Percentiles rank a stretch among this genome's conserved stretches.
Evolutionary conservation across 1,284 basidiomycete species (phyloP).

Genomic region (Rhizopogon parksii): DNA sequence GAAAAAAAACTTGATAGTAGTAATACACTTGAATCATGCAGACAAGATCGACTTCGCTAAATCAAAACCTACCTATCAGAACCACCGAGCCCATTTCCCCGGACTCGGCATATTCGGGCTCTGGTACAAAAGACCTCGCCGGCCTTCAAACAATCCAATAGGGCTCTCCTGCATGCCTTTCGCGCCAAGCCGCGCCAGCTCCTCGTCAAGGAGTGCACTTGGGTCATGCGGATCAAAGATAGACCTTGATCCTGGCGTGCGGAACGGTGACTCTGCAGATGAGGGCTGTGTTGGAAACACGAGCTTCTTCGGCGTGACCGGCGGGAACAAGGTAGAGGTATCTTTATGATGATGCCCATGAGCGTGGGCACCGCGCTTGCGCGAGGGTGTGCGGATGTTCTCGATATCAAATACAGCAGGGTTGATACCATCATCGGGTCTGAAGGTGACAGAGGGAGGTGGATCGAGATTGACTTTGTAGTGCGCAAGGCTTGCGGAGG

Average conservation of each 20-base stretch:
- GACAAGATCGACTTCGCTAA: conserved; percentile 2
- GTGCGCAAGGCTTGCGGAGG: conserved; percentile 52
- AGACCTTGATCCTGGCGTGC: conserved; percentile 45
- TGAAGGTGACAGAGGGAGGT: conserved; percentile 40
- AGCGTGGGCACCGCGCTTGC: conserved; percentile 33
- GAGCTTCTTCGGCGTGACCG: conserved; percentile 53
- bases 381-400: conserved; percentile 46
- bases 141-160: conserved; percentile 48
- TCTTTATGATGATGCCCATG: conserved; percentile 17
- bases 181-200: conserved; percentile 45
- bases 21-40: conserved; percentile 3
- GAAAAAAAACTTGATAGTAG: not conserved
- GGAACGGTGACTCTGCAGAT: conserved; percentile 43
- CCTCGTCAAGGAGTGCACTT: conserved; percentile 54
- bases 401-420: conserved; percentile 34
- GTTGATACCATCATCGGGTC: conserved; percentile 30
- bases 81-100: conserved; percentile 45
- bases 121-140: conserved; percentile 46
- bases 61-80: conserved; percentile 26
- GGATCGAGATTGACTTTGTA: conserved; percentile 60
- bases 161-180: conserved; percentile 45
- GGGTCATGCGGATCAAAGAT: conserved; percentile 67
- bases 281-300: conserved; percentile 34
- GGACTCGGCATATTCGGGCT: conserved; percentile 47
- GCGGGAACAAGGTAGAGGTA: conserved; percentile 30